Evolutionary conservation across 208 protist species (phyloP).

Genomic region (Trypanosoma scelopori): DNA sequence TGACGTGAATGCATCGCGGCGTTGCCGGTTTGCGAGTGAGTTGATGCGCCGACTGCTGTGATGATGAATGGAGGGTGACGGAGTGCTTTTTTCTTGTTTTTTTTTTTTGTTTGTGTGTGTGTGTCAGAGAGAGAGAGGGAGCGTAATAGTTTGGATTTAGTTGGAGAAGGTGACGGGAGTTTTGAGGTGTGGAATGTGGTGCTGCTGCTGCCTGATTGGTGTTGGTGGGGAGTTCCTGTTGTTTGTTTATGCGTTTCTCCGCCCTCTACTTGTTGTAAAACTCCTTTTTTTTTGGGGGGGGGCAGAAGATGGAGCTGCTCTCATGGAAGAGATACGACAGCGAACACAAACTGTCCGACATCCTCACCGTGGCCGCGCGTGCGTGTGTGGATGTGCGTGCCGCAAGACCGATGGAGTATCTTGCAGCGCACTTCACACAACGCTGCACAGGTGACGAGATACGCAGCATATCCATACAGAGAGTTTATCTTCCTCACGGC

Average conservation of each 20-base stretch:
- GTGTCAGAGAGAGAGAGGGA: not conserved
- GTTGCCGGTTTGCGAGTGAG: conserved; percentile 37
- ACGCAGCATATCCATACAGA: not conserved
- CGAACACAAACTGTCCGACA: conserved; percentile 55
- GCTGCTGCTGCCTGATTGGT: not conserved
- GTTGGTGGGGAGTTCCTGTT: not conserved
- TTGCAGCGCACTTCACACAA: conserved; percentile 66
- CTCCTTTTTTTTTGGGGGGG: no score
- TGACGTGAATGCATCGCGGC: conserved; percentile 51
- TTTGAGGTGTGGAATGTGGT: no score
- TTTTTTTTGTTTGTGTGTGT: conserved; percentile 4
- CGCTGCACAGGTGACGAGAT: conserved; percentile 29
- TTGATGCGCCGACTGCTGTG: conserved; percentile 24
- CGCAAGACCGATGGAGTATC: conserved; percentile 53
- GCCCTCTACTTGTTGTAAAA: not conserved
- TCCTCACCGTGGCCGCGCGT: conserved; percentile 75
- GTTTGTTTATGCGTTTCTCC: conserved; percentile 6
- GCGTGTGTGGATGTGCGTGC: conserved; percentile 68
- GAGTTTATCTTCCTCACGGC: conserved; percentile 10
- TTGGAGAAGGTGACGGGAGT: no score
- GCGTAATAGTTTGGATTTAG: no score
- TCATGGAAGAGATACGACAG: conserved; percentile 84
- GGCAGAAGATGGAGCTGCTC: conserved; percentile 28
- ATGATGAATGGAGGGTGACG: not conserved
- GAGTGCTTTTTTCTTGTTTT: not conserved